phyloP scores from a whole-genome alignment of 2,329 filamentous ascomycete genomes.

The Mariannaea elegans region DNA sequence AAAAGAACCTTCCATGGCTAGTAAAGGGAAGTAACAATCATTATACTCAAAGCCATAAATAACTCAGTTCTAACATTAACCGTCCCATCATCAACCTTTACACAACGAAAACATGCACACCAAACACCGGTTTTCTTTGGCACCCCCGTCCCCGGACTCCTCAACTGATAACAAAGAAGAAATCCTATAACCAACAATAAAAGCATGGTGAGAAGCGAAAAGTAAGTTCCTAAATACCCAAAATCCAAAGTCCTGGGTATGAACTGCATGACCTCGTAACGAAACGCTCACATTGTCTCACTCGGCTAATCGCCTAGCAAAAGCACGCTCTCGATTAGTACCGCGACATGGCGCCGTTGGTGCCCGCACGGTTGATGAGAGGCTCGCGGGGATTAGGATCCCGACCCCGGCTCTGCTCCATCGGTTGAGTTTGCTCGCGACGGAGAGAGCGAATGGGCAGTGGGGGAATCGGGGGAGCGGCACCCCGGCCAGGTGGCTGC shows the following conservation, averaged over 20 bases:
- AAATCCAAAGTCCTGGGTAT: constrained; percentile 24
- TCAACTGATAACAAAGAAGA: constrained; percentile 8
- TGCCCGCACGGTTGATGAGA: constrained; percentile 44
- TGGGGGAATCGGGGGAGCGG: constrained; percentile 39
- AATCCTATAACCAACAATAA: constrained; percentile 8
- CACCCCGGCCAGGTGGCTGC: constrained; percentile 19
- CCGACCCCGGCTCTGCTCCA: constrained; percentile 35
- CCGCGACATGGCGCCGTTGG: constrained; percentile 27
- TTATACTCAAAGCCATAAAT: not conserved
- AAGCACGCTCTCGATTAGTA: constrained; percentile 15
- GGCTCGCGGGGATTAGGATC: constrained; percentile 42
- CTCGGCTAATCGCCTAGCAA: not conserved
- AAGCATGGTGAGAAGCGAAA: not conserved
- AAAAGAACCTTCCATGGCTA: constrained; percentile 7
- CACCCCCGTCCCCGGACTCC: constrained; percentile 13
- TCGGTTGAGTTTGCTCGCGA: constrained; percentile 36
- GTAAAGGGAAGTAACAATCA: not conserved
- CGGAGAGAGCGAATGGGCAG: constrained; percentile 40
- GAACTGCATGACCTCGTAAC: constrained; percentile 33
- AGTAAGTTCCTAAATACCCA: constrained; percentile 9
- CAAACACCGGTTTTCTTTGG: constrained; percentile 1
- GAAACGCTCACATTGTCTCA: constrained; percentile 2
- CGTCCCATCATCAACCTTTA: not conserved
- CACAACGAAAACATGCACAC: not conserved
- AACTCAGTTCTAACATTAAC: not conserved